These are phyloP conservation scores for Margaritispora aquatica DNA, from an alignment of 495 filamentous ascomycete genomes.

Conservation along the genomic window DNA sequence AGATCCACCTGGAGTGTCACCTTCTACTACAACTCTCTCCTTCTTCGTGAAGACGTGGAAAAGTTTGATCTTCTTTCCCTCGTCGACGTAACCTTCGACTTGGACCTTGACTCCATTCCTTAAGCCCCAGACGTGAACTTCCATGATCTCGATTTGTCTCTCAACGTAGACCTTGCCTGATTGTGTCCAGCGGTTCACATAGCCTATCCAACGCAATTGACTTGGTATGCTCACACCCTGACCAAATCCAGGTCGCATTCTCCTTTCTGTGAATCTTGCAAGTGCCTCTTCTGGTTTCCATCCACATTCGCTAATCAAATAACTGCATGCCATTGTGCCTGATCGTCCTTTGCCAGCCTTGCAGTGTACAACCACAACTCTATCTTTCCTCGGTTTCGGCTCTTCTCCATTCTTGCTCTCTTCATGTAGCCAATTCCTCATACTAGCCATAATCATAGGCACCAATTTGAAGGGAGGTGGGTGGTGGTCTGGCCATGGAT, in stretches of 20 bases:
- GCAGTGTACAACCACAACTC: conserved; percentile 90
- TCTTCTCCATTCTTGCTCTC: conserved; percentile 34
- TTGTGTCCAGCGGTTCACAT: conserved; percentile 82
- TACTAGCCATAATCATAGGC: conserved; percentile 79
- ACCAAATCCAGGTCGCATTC: conserved; percentile 87
- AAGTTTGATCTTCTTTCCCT: conserved; percentile 77
- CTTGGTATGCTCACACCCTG: conserved; percentile 89
- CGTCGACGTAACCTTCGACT: conserved; percentile 79
- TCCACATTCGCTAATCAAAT: conserved; percentile 83
- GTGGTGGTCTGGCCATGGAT: conserved; percentile 95
- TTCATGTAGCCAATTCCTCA: conserved; percentile 76
- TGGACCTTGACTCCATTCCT: conserved; percentile 81
- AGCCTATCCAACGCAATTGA: conserved; percentile 82
- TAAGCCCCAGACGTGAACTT: conserved; percentile 87
- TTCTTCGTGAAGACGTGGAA: conserved; percentile 72
- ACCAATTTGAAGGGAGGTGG: conserved; percentile 88
- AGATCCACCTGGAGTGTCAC: conserved; percentile 38
- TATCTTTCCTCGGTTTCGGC: conserved; percentile 21
- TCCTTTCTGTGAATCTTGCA: conserved; percentile 72
- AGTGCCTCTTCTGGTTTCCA: conserved; percentile 78
- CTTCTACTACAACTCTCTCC: conserved; percentile 69
- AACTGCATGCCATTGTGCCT: conserved; percentile 81
- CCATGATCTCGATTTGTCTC: conserved; percentile 73
- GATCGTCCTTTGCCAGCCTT: conserved; percentile 95
- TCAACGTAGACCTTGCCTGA: conserved; percentile 73